phyloP scores from a whole-genome alignment of 2,329 filamentous ascomycete genomes.

The Metarhizium anisopliae region DNA sequence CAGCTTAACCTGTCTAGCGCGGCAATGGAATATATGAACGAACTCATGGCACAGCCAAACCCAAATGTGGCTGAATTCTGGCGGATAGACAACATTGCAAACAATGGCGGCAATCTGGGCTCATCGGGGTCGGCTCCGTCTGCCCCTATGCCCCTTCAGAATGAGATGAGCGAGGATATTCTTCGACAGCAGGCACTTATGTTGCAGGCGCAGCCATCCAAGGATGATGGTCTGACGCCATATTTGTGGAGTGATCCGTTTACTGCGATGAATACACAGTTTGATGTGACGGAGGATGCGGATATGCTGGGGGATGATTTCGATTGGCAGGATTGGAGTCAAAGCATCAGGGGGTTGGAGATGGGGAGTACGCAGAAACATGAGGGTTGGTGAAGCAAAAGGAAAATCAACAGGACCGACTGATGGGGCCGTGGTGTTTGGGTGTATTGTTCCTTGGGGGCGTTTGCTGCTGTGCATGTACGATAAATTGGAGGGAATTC shows the following conservation, averaged over 20 bases:
- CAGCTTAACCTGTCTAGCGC: conserved; percentile 18
- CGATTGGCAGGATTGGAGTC: conserved; percentile 41
- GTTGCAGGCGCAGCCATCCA: conserved; percentile 15
- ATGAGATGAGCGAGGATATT: conserved; percentile 8
- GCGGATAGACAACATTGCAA: conserved; percentile 5
- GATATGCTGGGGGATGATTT: conserved; percentile 35
- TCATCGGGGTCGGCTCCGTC: neutral
- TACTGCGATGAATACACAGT: conserved; percentile 18
- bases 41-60: conserved; percentile 27
- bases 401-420: neutral
- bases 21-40: conserved; percentile 26
- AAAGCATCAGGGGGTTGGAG: conserved; percentile 30
- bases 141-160: neutral
- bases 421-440: neutral
- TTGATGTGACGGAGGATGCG: conserved; percentile 20
- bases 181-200: conserved; percentile 12
- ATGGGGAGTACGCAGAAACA: conserved; percentile 18
- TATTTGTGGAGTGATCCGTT: conserved; percentile 33
- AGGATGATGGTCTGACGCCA: conserved; percentile 27
- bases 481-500: neutral
- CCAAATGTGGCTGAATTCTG: conserved; percentile 28
- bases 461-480: too few species aligned
- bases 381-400: conserved; percentile 12
- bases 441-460: neutral
- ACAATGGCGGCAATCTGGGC: neutral